A percentile compares a stretch with the other conserved stretches of the same genome.
These are phyloP conservation scores for Megacollybia platyphylla DNA, from an alignment of 1,284 basidiomycete genomes.

Conservation along the genomic window DNA sequence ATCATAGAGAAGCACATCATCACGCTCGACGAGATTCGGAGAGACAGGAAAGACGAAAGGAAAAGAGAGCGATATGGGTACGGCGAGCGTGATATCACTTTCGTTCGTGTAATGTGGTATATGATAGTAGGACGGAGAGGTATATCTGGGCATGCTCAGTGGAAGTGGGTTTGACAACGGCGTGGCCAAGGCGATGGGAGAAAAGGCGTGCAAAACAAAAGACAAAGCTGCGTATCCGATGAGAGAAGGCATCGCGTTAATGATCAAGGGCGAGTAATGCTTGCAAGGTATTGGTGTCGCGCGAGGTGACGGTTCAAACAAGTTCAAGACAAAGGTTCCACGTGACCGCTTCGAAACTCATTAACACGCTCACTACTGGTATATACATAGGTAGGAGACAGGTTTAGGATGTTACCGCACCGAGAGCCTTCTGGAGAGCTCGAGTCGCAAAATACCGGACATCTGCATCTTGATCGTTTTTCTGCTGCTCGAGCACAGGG, in stretches of 20 bases:
- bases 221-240: conserved; percentile 24
- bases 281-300: background rate
- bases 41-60: too few species aligned
- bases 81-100: background rate
- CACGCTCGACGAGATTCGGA: too few species aligned
- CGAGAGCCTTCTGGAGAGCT: conserved; percentile 48
- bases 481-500: conserved; percentile 78
- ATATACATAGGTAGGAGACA: background rate
- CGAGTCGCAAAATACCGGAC: conserved; percentile 79
- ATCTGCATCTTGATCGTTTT: conserved; percentile 89
- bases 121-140: background rate
- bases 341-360: background rate
- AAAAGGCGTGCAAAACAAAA: conserved; percentile 18
- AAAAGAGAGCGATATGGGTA: too few species aligned
- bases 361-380: too few species aligned
- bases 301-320: background rate
- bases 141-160: conserved; percentile 11
- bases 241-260: conserved; percentile 21
- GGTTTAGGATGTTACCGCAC: background rate
- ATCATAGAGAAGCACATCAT: too few species aligned
- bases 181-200: conserved; percentile 17
- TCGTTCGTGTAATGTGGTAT: conserved; percentile 11
- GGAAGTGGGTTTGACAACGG: conserved; percentile 22
- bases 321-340: background rate
- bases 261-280: conserved; percentile 11